phyloP scores from a whole-genome alignment of 2,329 filamentous ascomycete genomes.

The Lasiodiplodia hormozganensis region DNA sequence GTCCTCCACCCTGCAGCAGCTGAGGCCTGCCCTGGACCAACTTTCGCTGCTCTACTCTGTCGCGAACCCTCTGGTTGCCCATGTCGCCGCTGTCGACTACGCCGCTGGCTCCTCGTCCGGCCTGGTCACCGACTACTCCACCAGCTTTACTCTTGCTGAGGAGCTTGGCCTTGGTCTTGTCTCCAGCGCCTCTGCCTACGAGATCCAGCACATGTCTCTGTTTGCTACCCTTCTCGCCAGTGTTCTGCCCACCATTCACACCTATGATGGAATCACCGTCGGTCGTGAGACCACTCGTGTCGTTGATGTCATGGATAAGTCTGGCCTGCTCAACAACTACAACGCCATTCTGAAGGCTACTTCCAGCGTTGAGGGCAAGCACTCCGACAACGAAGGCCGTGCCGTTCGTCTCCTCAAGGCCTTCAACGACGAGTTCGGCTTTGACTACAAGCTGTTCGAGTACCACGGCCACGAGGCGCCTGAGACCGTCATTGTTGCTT shows the following conservation, averaged over 20 bases:
- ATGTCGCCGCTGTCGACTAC: constrained; percentile 92
- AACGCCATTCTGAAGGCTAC: constrained; percentile 68
- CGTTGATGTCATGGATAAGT: constrained; percentile 79
- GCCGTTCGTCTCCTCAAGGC: constrained; percentile 72
- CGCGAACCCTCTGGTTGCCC: constrained; percentile 89
- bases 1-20: constrained; percentile 78
- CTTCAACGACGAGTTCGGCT: constrained; percentile 91
- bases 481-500: constrained; percentile 85
- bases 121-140: constrained; percentile 86
- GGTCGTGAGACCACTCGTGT: constrained; percentile 83
- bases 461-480: constrained; percentile 85
- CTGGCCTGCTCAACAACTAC: constrained; percentile 73
- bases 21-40: constrained; percentile 88
- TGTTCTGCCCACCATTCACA: constrained; percentile 81
- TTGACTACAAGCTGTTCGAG: constrained; percentile 91
- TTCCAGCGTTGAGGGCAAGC: constrained; percentile 70
- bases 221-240: constrained; percentile 82
- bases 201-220: constrained; percentile 95
- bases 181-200: constrained; percentile 83
- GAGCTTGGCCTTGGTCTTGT: constrained; percentile 89
- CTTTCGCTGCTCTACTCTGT: constrained; percentile 89
- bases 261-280: constrained; percentile 85
- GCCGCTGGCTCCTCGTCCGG: constrained; percentile 67
- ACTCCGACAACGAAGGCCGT: constrained; percentile 74
- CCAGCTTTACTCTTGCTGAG: constrained; percentile 80